These are phyloP conservation scores for Colletotrichum kahawae DNA, from an alignment of 2,329 filamentous ascomycete species.

Conservation along the genomic window DNA sequence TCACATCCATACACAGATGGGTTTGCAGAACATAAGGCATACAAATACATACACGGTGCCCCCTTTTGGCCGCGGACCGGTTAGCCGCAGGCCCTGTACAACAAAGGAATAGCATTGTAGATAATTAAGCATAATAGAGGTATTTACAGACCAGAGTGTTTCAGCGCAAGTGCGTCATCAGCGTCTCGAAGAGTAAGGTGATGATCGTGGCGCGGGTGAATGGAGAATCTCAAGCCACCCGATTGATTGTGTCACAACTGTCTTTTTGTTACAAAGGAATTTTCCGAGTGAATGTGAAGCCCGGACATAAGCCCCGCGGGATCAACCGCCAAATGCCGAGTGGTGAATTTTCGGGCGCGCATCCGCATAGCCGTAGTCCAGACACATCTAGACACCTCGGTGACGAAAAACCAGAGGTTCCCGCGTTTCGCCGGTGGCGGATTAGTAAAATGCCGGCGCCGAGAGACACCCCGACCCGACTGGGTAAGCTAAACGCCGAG, in stretches of 20 bases:
- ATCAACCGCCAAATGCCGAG: background rate
- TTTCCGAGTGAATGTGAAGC: background rate
- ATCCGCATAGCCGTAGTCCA: background rate
- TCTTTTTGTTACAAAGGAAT: background rate
- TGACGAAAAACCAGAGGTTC: background rate
- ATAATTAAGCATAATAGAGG: constrained; percentile 19
- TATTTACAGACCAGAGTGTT: background rate
- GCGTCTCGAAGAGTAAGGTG: background rate
- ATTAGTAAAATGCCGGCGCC: constrained; percentile 20
- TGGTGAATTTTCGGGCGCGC: background rate
- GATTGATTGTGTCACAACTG: background rate
- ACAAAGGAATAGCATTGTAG: background rate
- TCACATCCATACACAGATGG: background rate
- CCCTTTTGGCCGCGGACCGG: background rate
- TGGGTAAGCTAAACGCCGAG: constrained; percentile 13
- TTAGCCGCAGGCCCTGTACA: background rate
- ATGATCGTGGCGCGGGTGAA: background rate
- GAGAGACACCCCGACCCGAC: background rate
- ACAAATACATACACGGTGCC: background rate
- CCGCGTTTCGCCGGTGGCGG: background rate
- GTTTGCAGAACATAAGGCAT: background rate
- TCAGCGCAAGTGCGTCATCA: background rate
- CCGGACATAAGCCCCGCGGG: background rate
- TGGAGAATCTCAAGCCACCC: background rate
- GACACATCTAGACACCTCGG: background rate